These are phyloP conservation scores for Podochytrium sp. DNA, from an alignment of 192 early-diverging fungal genomes.

Conservation along the genomic window DNA sequence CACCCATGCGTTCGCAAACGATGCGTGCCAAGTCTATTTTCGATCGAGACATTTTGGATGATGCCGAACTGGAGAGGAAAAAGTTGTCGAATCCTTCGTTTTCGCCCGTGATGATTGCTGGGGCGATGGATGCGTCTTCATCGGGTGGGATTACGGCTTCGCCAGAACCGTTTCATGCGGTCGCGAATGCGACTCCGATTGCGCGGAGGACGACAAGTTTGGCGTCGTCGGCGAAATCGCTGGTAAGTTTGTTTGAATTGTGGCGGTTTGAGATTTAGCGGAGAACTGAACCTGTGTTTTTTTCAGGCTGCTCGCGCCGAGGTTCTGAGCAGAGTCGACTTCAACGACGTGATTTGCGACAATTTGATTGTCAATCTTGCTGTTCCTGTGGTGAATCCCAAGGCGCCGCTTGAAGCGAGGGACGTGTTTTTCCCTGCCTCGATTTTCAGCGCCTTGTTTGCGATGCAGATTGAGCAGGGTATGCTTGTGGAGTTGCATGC, in stretches of 20 bases:
- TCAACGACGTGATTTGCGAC: constrained; percentile 78
- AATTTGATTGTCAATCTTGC: constrained; percentile 75
- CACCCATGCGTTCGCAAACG: not conserved
- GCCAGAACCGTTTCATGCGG: too few relatives aligned
- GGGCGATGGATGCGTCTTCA: too few relatives aligned
- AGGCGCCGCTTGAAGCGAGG: constrained; percentile 28
- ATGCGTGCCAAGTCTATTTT: constrained; percentile 25
- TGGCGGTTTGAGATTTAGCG: not conserved
- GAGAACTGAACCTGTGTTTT: not conserved
- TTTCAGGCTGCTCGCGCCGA: constrained; percentile 15
- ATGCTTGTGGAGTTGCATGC: constrained; percentile 19
- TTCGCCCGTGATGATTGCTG: too few relatives aligned
- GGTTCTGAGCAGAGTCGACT: constrained; percentile 5
- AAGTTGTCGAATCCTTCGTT: too few relatives aligned
- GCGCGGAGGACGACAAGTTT: not conserved
- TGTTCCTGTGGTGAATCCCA: constrained; percentile 74
- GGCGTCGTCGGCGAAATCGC: not conserved
- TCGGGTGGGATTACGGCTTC: too few relatives aligned
- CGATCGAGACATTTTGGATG: constrained; percentile 25
- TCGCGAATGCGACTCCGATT: too few relatives aligned
- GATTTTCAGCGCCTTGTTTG: not conserved
- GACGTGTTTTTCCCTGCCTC: constrained; percentile 17
- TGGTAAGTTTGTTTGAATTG: not conserved
- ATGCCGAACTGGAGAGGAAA: constrained; percentile 51
- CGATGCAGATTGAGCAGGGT: constrained; percentile 18